Evolutionary conservation across 2,329 filamentous ascomycete genomes (phyloP).

Genomic region (Chaetomiaceae sp.): DNA sequence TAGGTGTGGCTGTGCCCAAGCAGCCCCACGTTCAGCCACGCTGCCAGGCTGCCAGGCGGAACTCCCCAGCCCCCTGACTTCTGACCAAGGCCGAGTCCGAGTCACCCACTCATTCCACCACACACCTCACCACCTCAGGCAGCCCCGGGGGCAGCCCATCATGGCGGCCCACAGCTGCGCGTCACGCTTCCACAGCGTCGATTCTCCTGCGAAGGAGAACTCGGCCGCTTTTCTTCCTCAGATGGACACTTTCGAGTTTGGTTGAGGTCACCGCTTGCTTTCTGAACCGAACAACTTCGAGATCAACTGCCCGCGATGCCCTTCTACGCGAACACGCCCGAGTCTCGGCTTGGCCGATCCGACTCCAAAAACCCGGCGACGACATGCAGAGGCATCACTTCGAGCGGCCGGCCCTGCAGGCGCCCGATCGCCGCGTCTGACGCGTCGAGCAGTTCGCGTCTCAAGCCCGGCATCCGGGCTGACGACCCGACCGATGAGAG

Average conservation of each 20-base stretch:
- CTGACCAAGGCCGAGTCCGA: constrained; percentile 2
- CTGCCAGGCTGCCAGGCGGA: not conserved
- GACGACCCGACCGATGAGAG: constrained; percentile 52
- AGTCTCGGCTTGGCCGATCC: constrained; percentile 69
- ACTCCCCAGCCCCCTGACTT: constrained; percentile 10
- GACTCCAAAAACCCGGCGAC: constrained; percentile 80
- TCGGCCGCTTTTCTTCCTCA: not conserved
- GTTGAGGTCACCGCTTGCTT: not conserved
- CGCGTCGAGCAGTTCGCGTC: constrained; percentile 25
- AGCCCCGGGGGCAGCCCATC: constrained; percentile 12
- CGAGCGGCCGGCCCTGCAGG: constrained; percentile 77
- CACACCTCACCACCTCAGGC: too few species aligned
- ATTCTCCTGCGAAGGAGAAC: constrained; percentile 2
- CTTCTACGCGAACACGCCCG: constrained; percentile 69
- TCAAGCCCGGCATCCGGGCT: constrained; percentile 34
- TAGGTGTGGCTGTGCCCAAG: not conserved
- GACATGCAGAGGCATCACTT: constrained; percentile 85
- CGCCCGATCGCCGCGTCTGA: constrained; percentile 54
- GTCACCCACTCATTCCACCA: not conserved
- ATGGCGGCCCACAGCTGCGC: constrained; percentile 16
- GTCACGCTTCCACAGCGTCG: constrained; percentile 1
- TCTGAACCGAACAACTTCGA: not conserved
- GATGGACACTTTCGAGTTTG: not conserved
- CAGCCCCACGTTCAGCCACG: constrained; percentile 7
- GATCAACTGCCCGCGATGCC: constrained; percentile 46